Percentiles rank a stretch among this genome's conserved stretches.
phyloP scores from a whole-genome alignment of 2,329 filamentous ascomycete genomes.

The Diaporthe ilicicola region DNA sequence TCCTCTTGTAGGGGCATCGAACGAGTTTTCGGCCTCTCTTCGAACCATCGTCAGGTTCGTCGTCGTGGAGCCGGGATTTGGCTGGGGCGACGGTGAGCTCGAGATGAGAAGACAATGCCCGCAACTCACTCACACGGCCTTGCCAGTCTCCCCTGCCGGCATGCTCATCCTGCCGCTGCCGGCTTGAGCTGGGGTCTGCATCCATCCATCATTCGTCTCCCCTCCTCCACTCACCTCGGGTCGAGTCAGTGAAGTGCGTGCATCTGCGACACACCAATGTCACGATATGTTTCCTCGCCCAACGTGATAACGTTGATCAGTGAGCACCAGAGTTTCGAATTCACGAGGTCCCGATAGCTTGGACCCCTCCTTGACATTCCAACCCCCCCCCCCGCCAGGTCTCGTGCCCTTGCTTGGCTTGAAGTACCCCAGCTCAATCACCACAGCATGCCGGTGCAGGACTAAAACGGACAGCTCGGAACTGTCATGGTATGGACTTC shows the following conservation, averaged over 20 bases:
- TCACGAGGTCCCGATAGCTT: slow-evolving; percentile 6
- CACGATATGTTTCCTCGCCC: slow-evolving; percentile 3
- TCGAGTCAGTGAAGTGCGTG: slow-evolving; percentile 6
- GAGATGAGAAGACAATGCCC: not conserved
- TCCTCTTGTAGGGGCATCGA: not conserved
- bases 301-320: not conserved
- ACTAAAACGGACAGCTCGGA: slow-evolving; percentile 11
- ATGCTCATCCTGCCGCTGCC: slow-evolving; percentile 7
- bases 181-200: slow-evolving; percentile 24
- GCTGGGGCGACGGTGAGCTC: not conserved
- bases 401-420: not conserved
- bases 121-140: not conserved
- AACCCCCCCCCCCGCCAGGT: not conserved
- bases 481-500: not conserved
- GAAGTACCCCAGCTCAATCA: not conserved
- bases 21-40: not conserved
- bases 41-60: slow-evolving; percentile 11
- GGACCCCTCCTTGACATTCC: slow-evolving; percentile 12
- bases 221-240: slow-evolving; percentile 13
- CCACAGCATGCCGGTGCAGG: not conserved
- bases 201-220: slow-evolving; percentile 1
- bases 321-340: slow-evolving; percentile 19
- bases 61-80: slow-evolving; percentile 30
- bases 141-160: not conserved
- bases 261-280: not conserved